Evolutionary conservation across 2,329 filamentous ascomycete species (phyloP), one percentile per base, ranked within the genome.

Genomic region (Phialemonium atrogriseum): DNA sequence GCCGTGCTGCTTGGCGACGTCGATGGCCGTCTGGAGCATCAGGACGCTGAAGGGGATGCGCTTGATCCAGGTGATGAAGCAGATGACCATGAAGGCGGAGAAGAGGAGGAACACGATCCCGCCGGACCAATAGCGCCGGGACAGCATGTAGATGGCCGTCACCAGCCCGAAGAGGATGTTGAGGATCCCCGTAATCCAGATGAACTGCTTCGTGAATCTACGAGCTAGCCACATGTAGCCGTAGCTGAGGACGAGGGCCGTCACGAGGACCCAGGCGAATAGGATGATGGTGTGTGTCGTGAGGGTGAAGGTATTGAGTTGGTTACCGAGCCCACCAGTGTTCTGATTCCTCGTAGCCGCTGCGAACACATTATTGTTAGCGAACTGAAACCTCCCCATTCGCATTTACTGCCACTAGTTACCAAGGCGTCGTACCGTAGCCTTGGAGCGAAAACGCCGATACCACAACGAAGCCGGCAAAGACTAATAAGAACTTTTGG

Each of bases 11-110:
- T 86, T 87, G 24, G 86, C 81, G 1, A 95, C 80, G 45, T 94
- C 83, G 46, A 94, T 86, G 14, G 79, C 71, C 0, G 84, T 89
- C 56, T 82, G 80, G 29, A 95, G 71, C 85, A 95, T 93, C 38
- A 95, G 64, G 0, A 85, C 84, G 7, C 82, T 87, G 56, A 94
- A 95, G 0, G 87, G 89, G 37, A 96, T 95, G 31, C 88, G 73
- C 12, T 75, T 80, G 33, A 89, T 89, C 88, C 89, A 96, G 30
- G 75, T 81, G 49, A 83, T 79, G 62, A 95, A 95, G 51, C 79
- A 86, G 50, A 94, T 69, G 34, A 85, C 72, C 37, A 81, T 73
- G 57, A 94, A 88, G 28, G 82, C 58, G n/a, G 74, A 68, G 49
- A 95, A 93, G 34, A 94, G 52, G 10, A 94, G 63, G 55, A 91